Conservation (phyloP, 1,284 basidiomycete species). For the Stygiomarasmius scandens region DNA sequence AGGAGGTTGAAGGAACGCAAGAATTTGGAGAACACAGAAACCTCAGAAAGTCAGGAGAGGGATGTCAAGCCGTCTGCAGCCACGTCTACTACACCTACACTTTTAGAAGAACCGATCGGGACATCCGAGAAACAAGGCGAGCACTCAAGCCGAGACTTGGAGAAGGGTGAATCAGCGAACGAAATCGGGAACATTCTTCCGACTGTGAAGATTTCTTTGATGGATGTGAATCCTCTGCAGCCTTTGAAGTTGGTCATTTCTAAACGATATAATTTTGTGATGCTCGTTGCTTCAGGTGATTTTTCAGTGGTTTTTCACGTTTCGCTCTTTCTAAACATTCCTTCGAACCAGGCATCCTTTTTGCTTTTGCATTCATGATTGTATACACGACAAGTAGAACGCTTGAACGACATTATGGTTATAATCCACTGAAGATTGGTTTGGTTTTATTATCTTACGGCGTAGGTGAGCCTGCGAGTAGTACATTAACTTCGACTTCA, state of each 20-base stretch:
- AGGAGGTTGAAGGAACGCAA: constrained; percentile 28
- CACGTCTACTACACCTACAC: constrained; percentile 1
- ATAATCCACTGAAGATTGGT: constrained; percentile 73
- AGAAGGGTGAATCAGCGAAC: constrained; percentile 10
- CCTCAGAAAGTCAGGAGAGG: too few relatives aligned
- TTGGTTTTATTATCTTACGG: constrained; percentile 79
- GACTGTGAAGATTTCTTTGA: constrained; percentile 59
- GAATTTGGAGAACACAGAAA: constrained; percentile 18
- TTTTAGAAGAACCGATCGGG: constrained; percentile 4
- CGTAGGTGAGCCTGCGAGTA: constrained; percentile 11
- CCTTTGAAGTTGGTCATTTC: constrained; percentile 62
- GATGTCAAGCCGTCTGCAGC: neutral
- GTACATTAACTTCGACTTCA: too few relatives aligned
- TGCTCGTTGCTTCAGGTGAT: constrained; percentile 72
- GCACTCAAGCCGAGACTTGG: constrained; percentile 10
- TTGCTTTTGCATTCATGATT: constrained; percentile 71
- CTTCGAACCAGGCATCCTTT: constrained; percentile 71
- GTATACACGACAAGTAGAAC: constrained; percentile 76
- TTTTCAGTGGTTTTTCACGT: too few relatives aligned
- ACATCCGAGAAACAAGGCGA: constrained; percentile 1
- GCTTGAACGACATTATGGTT: constrained; percentile 64
- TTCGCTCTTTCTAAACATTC: too few relatives aligned
- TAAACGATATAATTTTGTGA: constrained; percentile 66
- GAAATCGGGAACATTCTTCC: constrained; percentile 21
- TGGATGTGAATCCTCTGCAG: constrained; percentile 76